A percentile compares a stretch with the other conserved stretches of the same genome.
phyloP scores from a whole-genome alignment of 2,329 filamentous ascomycete species.

The Fusarium sp. region DNA sequence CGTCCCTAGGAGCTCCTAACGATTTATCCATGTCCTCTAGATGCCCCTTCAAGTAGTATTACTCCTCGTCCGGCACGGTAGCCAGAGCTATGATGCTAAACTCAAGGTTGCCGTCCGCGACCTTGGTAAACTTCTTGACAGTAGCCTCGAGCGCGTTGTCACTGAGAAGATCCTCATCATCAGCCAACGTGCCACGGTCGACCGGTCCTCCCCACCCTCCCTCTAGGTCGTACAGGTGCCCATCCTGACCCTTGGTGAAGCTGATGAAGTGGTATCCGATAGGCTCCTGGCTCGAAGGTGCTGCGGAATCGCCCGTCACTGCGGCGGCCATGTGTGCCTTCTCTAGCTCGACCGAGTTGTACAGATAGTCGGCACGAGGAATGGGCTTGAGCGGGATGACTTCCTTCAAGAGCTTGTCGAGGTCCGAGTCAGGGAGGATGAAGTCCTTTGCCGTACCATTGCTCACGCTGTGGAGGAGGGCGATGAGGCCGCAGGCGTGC shows the following conservation, averaged over 20 bases:
- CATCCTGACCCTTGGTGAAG: slow-evolving; percentile 79
- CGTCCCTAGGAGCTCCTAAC: neutral
- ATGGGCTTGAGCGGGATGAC: slow-evolving; percentile 74
- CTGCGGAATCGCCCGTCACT: slow-evolving; percentile 75
- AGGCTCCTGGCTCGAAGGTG: slow-evolving; percentile 73
- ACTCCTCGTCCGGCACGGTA: slow-evolving; percentile 32
- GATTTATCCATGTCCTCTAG: too few relatives aligned
- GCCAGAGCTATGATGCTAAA: slow-evolving; percentile 59
- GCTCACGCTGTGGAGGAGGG: slow-evolving; percentile 79
- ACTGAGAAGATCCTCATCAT: slow-evolving; percentile 75
- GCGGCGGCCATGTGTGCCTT: slow-evolving; percentile 81
- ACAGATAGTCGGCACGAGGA: slow-evolving; percentile 77
- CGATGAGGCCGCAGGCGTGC: slow-evolving; percentile 87
- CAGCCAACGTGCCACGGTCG: slow-evolving; percentile 71
- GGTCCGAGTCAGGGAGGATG: slow-evolving; percentile 68
- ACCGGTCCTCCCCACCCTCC: slow-evolving; percentile 81
- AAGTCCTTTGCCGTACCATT: slow-evolving; percentile 76
- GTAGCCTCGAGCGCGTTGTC: slow-evolving; percentile 77
- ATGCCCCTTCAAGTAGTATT: neutral
- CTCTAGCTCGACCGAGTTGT: slow-evolving; percentile 80
- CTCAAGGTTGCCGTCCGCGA: slow-evolving; percentile 54
- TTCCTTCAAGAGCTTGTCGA: slow-evolving; percentile 72
- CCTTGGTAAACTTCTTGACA: slow-evolving; percentile 60
- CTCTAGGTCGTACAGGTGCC: slow-evolving; percentile 84
- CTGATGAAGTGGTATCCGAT: slow-evolving; percentile 85